A percentile compares a stretch with the other conserved stretches of the same genome.
phyloP scores from a whole-genome alignment of 1,284 basidiomycete species.

The Cystobasidiaceae sp. region DNA sequence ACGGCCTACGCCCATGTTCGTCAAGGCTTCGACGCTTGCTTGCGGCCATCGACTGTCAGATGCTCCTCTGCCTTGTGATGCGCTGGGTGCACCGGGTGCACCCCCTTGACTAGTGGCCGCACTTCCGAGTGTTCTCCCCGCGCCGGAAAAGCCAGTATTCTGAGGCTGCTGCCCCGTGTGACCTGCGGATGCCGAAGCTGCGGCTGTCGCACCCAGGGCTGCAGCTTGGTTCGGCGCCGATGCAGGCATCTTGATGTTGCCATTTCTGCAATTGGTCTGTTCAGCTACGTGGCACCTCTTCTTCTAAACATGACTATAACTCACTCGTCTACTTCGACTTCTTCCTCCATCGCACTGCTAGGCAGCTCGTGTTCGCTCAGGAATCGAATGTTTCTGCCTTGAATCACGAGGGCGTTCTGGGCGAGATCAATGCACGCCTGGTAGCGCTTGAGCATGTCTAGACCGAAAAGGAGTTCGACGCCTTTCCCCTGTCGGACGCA shows the following conservation, averaged over 20 bases:
- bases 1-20: slow-evolving; percentile 67
- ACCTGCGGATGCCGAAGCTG: slow-evolving; percentile 23
- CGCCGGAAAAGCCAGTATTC: slow-evolving; percentile 42
- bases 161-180: slow-evolving; percentile 1
- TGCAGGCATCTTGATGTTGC: slow-evolving; percentile 39
- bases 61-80: background rate
- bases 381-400: slow-evolving; percentile 78
- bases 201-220: slow-evolving; percentile 40
- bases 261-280: slow-evolving; percentile 34
- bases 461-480: slow-evolving; percentile 87
- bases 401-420: slow-evolving; percentile 80
- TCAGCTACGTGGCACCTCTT: too few relatives aligned
- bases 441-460: slow-evolving; percentile 98
- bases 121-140: slow-evolving; percentile 38
- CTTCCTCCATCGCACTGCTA: slow-evolving; percentile 46
- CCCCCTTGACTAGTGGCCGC: background rate
- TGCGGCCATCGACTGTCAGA: slow-evolving; percentile 42
- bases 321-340: slow-evolving; percentile 43
- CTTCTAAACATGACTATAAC: background rate
- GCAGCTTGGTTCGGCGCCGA: slow-evolving; percentile 35
- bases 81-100: too few relatives aligned
- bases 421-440: slow-evolving; percentile 91
- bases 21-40: slow-evolving; percentile 49
- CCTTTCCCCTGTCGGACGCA: slow-evolving; percentile 60
- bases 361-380: slow-evolving; percentile 91